Conservation (phyloP, 148 eudicot species). For the Polygonum aviculare region DNA sequence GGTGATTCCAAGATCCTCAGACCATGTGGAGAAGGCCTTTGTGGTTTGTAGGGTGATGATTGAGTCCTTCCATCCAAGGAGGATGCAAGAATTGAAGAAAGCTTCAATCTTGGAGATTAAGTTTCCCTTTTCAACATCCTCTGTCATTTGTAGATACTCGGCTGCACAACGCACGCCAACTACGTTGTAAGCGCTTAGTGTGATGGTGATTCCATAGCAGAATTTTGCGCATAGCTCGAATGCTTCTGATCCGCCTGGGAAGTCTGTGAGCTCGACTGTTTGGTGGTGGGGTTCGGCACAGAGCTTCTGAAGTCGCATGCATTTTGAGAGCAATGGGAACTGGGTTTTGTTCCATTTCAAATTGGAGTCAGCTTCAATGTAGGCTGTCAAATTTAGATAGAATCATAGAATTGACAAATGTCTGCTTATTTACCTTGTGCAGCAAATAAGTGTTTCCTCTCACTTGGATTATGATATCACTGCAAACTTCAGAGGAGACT, state of each 20-base stretch:
- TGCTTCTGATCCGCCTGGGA: slow-evolving; percentile 74
- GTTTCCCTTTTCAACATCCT: slow-evolving; percentile 84
- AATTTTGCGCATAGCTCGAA: slow-evolving; percentile 91
- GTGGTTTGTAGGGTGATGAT: slow-evolving; percentile 58
- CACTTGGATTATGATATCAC: slow-evolving; percentile 84
- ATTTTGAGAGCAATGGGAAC: slow-evolving; percentile 89
- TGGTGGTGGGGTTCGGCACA: slow-evolving; percentile 54
- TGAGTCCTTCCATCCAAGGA: slow-evolving; percentile 85
- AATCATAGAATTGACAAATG: no score
- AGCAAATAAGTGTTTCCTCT: slow-evolving; percentile 70
- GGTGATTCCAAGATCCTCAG: slow-evolving; percentile 67
- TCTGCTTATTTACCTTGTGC: slow-evolving; percentile 54
- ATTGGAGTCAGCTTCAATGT: slow-evolving; percentile 9
- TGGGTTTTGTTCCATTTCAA: slow-evolving; percentile 21
- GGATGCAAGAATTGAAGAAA: slow-evolving; percentile 75
- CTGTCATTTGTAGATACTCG: slow-evolving; percentile 83
- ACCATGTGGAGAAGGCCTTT: slow-evolving; percentile 43
- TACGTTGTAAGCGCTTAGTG: slow-evolving; percentile 74
- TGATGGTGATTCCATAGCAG: slow-evolving; percentile 87
- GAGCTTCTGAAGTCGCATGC: slow-evolving; percentile 53
- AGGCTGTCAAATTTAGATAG: background rate
- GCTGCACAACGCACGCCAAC: slow-evolving; percentile 69
- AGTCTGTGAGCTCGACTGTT: slow-evolving; percentile 70
- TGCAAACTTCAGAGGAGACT: slow-evolving; percentile 75
- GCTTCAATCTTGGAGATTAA: slow-evolving; percentile 63